phyloP scores from a whole-genome alignment of 2,329 filamentous ascomycete species.

The Talaromyces sp. region DNA sequence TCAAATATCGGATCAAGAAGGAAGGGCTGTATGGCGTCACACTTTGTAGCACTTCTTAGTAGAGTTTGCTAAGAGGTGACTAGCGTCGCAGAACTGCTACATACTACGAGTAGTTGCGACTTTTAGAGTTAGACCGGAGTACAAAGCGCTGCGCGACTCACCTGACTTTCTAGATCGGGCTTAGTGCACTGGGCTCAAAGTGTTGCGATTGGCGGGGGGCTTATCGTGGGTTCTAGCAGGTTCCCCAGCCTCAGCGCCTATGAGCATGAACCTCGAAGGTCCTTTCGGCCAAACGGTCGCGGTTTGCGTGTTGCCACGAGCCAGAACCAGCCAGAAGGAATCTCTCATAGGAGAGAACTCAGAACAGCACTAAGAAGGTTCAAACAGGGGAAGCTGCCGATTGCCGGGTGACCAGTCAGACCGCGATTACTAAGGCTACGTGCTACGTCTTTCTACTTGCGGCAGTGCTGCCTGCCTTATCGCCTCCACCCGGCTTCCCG shows the following conservation, averaged over 20 bases:
- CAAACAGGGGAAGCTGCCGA: slow-evolving; percentile 7
- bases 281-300: background rate
- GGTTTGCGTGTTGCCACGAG: background rate
- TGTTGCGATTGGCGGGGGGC: slow-evolving; percentile 4
- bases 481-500: slow-evolving; percentile 18
- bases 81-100: background rate
- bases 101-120: background rate
- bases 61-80: background rate
- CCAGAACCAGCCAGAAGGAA: slow-evolving; percentile 5
- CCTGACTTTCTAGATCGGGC: background rate
- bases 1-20: slow-evolving; percentile 6
- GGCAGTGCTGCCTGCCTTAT: slow-evolving; percentile 16
- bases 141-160: slow-evolving; percentile 9
- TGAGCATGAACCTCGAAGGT: background rate
- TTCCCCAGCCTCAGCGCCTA: slow-evolving; percentile 19
- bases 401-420: background rate
- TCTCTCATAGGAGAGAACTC: background rate
- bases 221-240: slow-evolving; percentile 21
- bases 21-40: slow-evolving; percentile 10
- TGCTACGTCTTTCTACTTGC: background rate
- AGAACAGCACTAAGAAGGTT: background rate
- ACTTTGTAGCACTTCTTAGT: background rate
- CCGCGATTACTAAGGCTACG: background rate
- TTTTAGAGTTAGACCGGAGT: background rate
- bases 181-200: slow-evolving; percentile 8